Percentiles rank a stretch among this genome's conserved stretches.
phyloP scores from a whole-genome alignment of 2,329 filamentous ascomycete species.

The Stagonosporopsis vannaccii region DNA sequence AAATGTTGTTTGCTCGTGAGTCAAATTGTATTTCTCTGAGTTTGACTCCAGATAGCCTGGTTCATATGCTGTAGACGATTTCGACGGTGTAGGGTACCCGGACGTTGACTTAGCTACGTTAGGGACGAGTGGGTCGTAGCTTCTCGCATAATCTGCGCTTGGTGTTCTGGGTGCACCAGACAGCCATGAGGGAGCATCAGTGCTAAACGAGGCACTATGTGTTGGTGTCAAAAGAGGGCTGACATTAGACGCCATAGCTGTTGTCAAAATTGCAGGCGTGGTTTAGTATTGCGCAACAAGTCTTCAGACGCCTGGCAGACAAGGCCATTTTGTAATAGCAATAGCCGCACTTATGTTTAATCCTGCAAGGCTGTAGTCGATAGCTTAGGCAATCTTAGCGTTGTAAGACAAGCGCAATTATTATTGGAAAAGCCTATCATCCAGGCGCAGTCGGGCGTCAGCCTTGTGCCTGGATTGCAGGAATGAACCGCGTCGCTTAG shows the following conservation, averaged over 20 bases:
- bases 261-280: no score
- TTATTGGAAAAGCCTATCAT: not conserved
- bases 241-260: no score
- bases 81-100: not conserved
- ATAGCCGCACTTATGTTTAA: no score
- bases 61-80: constrained; percentile 1
- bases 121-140: not conserved
- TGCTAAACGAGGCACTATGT: no score
- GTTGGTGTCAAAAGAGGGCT: no score
- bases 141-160: not conserved
- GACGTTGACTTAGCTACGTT: not conserved
- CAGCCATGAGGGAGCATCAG: no score
- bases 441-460: not conserved
- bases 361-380: no score
- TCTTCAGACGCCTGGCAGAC: not conserved
- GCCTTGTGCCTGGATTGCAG: not conserved
- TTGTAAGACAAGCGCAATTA: not conserved
- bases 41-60: not conserved
- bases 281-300: not conserved
- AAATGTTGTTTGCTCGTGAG: not conserved
- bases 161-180: no score
- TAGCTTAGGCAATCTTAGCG: no score
- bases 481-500: not conserved
- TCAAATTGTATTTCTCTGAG: not conserved
- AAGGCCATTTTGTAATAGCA: not conserved